Evolutionary conservation across 176 grass and related monocot species (phyloP).

Genomic region (Chloris gayana): DNA sequence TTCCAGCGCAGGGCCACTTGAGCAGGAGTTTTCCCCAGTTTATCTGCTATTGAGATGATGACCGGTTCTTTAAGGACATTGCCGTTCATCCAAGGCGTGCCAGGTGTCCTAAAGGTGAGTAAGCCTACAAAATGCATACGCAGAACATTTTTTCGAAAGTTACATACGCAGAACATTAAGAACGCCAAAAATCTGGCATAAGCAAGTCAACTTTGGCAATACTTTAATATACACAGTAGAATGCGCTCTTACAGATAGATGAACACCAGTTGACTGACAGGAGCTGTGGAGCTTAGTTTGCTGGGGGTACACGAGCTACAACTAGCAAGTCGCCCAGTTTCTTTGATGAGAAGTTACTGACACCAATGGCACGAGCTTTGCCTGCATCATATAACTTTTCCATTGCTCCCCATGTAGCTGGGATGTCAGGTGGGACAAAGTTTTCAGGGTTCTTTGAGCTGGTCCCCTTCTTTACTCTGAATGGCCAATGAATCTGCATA

Average conservation of each 20-base stretch:
- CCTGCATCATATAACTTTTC: conserved; percentile 66
- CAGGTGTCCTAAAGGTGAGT: conserved; percentile 63
- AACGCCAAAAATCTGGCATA: neutral
- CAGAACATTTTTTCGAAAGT: too few relatives aligned
- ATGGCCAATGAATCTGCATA: conserved; percentile 80
- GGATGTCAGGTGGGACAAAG: conserved; percentile 53
- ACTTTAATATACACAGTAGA: too few relatives aligned
- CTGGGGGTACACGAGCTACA: conserved; percentile 60
- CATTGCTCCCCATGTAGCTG: conserved; percentile 74
- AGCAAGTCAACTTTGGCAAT: too few relatives aligned
- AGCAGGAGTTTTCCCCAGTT: conserved; percentile 69
- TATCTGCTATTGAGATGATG: conserved; percentile 56
- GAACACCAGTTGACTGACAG: conserved; percentile 60
- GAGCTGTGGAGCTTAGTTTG: conserved; percentile 64
- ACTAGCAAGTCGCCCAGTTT: conserved; percentile 66
- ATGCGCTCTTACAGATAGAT: conserved; percentile 60
- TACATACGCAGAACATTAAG: conserved; percentile 10
- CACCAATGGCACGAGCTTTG: conserved; percentile 75
- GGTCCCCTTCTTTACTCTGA: conserved; percentile 62
- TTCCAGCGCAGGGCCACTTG: conserved; percentile 69
- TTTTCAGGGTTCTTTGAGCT: conserved; percentile 52
- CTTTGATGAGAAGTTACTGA: conserved; percentile 79
- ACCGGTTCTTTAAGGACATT: conserved; percentile 48
- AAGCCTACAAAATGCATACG: conserved; percentile 66
- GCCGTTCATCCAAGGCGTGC: conserved; percentile 46